phyloP scores from a whole-genome alignment of 2,329 filamentous ascomycete species.

The Monosporascus ibericus region DNA sequence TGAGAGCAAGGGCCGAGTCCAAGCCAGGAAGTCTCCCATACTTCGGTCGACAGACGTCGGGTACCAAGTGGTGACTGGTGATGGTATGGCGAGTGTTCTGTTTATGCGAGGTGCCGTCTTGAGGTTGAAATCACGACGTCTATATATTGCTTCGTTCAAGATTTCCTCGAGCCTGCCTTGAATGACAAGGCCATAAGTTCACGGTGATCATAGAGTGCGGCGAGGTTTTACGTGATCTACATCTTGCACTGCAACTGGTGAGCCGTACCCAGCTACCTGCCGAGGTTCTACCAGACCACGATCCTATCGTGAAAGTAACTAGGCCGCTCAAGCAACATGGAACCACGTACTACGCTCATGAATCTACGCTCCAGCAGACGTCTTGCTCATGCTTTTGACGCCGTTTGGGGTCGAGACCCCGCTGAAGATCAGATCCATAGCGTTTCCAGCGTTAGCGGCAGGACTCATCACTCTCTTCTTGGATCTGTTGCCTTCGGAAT shows the following conservation, averaged over 20 bases:
- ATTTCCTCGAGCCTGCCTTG: background rate
- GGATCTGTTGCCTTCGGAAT: constrained; percentile 40
- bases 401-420: constrained; percentile 40
- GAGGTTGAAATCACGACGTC: background rate
- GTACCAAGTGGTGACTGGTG: background rate
- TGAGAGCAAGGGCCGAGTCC: background rate
- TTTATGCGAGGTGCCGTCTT: background rate
- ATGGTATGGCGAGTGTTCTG: background rate
- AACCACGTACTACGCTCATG: constrained; percentile 31
- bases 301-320: background rate
- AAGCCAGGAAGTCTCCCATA: background rate
- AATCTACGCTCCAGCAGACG: constrained; percentile 44
- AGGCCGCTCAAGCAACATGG: constrained; percentile 14
- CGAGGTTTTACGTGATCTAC: background rate
- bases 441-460: constrained; percentile 55
- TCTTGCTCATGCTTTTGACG: constrained; percentile 32
- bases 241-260: background rate
- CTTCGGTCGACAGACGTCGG: background rate
- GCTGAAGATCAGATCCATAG: constrained; percentile 39
- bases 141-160: background rate
- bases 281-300: background rate
- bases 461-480: constrained; percentile 50
- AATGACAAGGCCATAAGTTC: background rate
- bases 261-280: background rate
- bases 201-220: background rate